Evolutionary conservation across 169 alveolate genomes (phyloP).

Genomic region (Plasmodium cynomolgi): DNA sequence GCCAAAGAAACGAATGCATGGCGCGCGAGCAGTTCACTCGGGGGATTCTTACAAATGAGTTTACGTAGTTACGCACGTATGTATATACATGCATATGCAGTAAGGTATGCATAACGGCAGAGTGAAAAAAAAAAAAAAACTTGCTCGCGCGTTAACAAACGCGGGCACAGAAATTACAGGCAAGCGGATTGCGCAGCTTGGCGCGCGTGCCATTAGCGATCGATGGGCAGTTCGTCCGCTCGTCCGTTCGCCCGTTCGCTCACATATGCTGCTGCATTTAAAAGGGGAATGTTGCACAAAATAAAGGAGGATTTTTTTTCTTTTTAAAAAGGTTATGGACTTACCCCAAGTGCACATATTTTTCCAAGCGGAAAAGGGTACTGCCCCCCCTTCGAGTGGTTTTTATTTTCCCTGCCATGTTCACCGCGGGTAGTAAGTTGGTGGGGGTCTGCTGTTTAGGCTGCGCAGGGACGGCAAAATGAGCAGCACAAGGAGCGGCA

Average conservation of each 20-base stretch:
- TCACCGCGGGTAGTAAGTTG: neutral
- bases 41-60: neutral
- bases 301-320: too few species aligned
- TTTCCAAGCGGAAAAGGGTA: neutral
- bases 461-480: neutral
- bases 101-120: neutral
- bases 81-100: neutral
- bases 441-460: neutral
- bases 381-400: neutral
- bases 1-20: neutral
- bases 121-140: neutral
- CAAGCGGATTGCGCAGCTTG: neutral
- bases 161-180: neutral
- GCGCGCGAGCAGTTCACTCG: neutral
- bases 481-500: neutral
- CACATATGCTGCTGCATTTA: neutral
- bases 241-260: neutral
- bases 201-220: neutral
- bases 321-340: too few species aligned
- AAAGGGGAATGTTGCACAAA: neutral
- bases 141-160: neutral
- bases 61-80: neutral
- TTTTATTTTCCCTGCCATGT: neutral
- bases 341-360: neutral
- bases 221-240: neutral